Evolutionary conservation across 176 grass and related monocot species (phyloP).

Genomic region (Echinochloa phyllopogon): DNA sequence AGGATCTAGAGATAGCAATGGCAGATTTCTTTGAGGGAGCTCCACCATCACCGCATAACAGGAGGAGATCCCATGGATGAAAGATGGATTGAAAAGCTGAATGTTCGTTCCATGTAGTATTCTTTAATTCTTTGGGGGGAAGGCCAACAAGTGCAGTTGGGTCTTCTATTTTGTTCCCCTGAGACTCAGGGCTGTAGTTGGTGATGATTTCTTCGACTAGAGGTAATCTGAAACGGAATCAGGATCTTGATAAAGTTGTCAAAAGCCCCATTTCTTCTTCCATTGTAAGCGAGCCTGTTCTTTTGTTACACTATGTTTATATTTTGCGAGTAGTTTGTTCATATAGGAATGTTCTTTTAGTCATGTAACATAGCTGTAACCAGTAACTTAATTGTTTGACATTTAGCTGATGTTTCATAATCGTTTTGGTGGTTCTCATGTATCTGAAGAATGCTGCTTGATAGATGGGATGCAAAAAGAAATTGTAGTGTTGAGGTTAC

Average conservation of each 20-base stretch:
- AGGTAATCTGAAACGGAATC: constrained; percentile 57
- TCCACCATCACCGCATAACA: constrained; percentile 47
- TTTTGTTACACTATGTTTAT: constrained; percentile 44
- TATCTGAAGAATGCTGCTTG: constrained; percentile 9
- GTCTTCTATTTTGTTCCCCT: constrained; percentile 29
- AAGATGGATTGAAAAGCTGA: constrained; percentile 16
- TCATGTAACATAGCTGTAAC: constrained; percentile 47
- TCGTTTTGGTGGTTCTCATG: constrained; percentile 36
- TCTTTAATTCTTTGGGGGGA: constrained; percentile 52
- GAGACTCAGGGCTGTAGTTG: constrained; percentile 47
- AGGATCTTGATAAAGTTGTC: constrained; percentile 46
- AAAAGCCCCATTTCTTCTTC: constrained; percentile 39
- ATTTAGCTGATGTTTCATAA: not conserved
- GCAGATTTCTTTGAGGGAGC: constrained; percentile 80
- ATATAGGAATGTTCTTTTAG: constrained; percentile 53
- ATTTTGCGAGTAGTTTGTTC: constrained; percentile 44
- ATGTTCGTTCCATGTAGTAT: constrained; percentile 34
- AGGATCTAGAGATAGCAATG: constrained; percentile 76
- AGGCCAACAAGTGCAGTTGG: constrained; percentile 22
- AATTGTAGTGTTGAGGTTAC: not conserved
- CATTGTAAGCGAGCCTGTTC: constrained; percentile 42
- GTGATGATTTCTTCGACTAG: constrained; percentile 52
- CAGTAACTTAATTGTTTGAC: constrained; percentile 38
- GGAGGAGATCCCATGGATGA: constrained; percentile 69
- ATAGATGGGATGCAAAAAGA: constrained; percentile 31